These are phyloP conservation scores for Ophiostoma angusticollis DNA, from an alignment of 2,329 filamentous ascomycete genomes.

Conservation along the genomic window DNA sequence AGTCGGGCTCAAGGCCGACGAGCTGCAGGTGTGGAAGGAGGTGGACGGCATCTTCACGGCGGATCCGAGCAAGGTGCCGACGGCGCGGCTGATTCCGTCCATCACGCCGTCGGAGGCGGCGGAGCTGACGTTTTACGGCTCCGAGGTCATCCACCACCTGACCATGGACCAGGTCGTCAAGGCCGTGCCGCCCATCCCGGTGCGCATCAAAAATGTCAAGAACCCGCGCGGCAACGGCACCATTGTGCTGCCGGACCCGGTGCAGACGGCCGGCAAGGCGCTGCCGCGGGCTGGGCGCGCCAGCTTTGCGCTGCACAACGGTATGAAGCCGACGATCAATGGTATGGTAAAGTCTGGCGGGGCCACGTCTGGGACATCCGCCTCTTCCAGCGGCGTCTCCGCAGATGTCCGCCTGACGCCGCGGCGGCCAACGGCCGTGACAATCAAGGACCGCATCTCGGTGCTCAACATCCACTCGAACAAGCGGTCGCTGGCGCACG, in stretches of 20 bases:
- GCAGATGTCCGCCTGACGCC: slow-evolving; percentile 39
- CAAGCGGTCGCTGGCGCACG: slow-evolving; percentile 88
- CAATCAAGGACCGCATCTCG: slow-evolving; percentile 92
- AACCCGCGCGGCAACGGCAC: slow-evolving; percentile 70
- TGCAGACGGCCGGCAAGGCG: slow-evolving; percentile 41
- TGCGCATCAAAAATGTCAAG: slow-evolving; percentile 87
- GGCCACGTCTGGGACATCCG: too few relatives aligned
- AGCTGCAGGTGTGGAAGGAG: slow-evolving; percentile 98
- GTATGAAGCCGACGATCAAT: background rate
- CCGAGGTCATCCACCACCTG: slow-evolving; percentile 95
- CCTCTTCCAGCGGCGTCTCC: slow-evolving; percentile 9
- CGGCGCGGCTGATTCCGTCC: slow-evolving; percentile 71
- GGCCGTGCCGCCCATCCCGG: slow-evolving; percentile 64
- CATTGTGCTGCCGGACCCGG: slow-evolving; percentile 65
- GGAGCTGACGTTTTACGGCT: slow-evolving; percentile 86
- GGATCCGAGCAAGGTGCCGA: slow-evolving; percentile 80
- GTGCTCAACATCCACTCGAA: slow-evolving; percentile 98
- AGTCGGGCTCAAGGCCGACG: slow-evolving; percentile 72
- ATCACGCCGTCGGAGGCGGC: slow-evolving; percentile 94
- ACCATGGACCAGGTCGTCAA: slow-evolving; percentile 96
- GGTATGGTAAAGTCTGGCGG: background rate
- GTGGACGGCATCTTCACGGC: slow-evolving; percentile 54
- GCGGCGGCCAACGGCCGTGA: slow-evolving; percentile 76
- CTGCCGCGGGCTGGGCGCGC: slow-evolving; percentile 29
- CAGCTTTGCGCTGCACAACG: slow-evolving; percentile 5